These are phyloP conservation scores for Ceratocystis cubensis DNA, from an alignment of 2,329 filamentous ascomycete species.

Conservation along the genomic window DNA sequence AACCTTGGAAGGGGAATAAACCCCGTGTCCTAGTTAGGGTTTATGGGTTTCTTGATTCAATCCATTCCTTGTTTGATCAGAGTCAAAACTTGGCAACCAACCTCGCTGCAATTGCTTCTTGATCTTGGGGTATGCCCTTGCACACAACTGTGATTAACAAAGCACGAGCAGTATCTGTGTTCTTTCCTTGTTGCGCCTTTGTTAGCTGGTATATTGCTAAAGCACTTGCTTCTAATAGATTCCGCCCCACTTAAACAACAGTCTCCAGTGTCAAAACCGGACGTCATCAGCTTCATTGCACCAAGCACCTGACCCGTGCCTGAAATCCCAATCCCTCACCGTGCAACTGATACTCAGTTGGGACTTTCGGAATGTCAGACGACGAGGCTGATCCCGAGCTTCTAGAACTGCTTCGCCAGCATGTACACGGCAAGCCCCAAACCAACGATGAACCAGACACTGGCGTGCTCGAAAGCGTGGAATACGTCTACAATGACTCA, in stretches of 20 bases:
- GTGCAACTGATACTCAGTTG: not conserved
- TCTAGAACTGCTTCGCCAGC: constrained; percentile 70
- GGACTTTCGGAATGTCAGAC: constrained; percentile 56
- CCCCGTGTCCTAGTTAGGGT: not conserved
- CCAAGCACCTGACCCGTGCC: not conserved
- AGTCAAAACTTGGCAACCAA: not conserved
- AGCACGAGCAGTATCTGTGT: not conserved
- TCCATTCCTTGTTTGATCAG: not conserved
- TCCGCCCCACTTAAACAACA: constrained; percentile 4
- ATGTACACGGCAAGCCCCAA: constrained; percentile 49
- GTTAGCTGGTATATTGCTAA: not conserved
- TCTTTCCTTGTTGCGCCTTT: not conserved
- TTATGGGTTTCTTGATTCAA: not conserved
- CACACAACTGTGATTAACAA: not conserved
- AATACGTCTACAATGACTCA: constrained; percentile 81
- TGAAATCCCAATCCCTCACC: not conserved
- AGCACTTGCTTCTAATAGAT: not conserved
- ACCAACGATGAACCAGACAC: constrained; percentile 55
- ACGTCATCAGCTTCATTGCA: constrained; percentile 3
- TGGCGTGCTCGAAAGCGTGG: constrained; percentile 66
- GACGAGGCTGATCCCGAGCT: constrained; percentile 84
- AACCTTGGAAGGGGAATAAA: not conserved
- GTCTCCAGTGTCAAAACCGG: not conserved
- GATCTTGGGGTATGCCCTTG: too few species aligned
- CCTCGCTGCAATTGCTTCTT: too few species aligned